A percentile compares a stretch with the other conserved stretches of the same genome.
Evolutionary conservation across 1,284 basidiomycete species (phyloP).

Genomic region (Sanghuangporus baumii): DNA sequence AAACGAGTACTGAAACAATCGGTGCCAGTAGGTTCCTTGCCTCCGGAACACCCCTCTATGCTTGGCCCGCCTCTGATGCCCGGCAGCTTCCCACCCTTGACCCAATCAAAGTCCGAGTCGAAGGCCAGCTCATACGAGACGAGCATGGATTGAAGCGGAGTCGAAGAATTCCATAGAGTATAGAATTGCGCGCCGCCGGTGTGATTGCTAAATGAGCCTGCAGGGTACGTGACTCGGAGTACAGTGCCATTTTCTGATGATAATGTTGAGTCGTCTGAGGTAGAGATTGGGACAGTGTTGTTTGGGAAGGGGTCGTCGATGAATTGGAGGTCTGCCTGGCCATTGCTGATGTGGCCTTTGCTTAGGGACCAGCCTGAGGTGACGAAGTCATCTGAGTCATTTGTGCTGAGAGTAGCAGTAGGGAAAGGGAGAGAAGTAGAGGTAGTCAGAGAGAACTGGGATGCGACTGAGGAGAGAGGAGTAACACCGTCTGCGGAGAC

Average conservation of each 20-base stretch:
- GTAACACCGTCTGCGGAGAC: conserved; percentile 12
- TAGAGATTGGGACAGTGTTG: conserved; percentile 32
- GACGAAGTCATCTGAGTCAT: conserved; percentile 49
- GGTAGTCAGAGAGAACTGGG: conserved; percentile 50
- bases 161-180: conserved; percentile 54
- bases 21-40: conserved; percentile 33
- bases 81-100: conserved; percentile 45
- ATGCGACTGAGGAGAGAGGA: conserved; percentile 37
- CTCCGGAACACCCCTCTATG: conserved; percentile 36
- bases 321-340: conserved; percentile 50
- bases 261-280: conserved; percentile 22
- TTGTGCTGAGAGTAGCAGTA: conserved; percentile 47
- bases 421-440: conserved; percentile 64
- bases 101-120: conserved; percentile 45
- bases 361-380: conserved; percentile 55
- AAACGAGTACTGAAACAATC: conserved; percentile 42
- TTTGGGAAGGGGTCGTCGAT: conserved; percentile 61
- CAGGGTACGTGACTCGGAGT: conserved; percentile 58
- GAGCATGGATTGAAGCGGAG: conserved; percentile 55
- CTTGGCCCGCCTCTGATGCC: conserved; percentile 39
- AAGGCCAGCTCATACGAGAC: conserved; percentile 71
- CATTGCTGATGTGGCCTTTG: conserved; percentile 55
- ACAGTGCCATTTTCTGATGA: conserved; percentile 42
- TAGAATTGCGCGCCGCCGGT: conserved; percentile 63
- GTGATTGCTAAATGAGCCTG: conserved; percentile 52